Evolutionary conservation across 768 basidiomycete genomes (phyloP), one percentile per base, ranked within the genome.

Genomic region (Mycena rebaudengoi): DNA sequence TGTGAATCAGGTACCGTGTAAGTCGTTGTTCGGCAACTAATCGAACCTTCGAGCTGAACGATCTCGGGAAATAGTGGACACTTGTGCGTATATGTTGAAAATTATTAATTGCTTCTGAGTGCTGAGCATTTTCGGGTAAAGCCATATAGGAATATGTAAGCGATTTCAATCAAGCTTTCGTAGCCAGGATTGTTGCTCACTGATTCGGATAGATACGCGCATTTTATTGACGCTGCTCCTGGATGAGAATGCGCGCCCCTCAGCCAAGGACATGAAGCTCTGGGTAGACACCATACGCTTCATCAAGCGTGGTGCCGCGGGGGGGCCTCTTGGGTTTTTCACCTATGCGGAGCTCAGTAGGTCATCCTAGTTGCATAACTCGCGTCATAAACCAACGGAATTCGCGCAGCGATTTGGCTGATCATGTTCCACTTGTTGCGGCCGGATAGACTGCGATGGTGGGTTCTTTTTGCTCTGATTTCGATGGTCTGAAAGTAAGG

Each of bases 71-170:
- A 11, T 58, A 82, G 78, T 40, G 79, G 81, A 2, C 82, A 83
- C 64, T 79, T 82, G 78, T 82, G 67, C 69, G 79, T 75, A 13
- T 20, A 30, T n/a, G n/a, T n/a, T n/a, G n/a, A n/a, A n/a, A n/a
- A n/a, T n/a, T n/a, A n/a, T n/a, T n/a, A n/a, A n/a, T n/a, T n/a
- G n/a, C n/a, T n/a, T n/a, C n/a, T n/a, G 33, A 35, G 11, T 43
- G 20, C 56, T 65, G 50, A 62, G 35, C 16, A 20, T 26, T 21
- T 37, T 29, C 5, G 25, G 26, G 14, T 56, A 58, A 37, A 83
- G 82, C 75, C 85, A 86, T 67, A 86, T 87, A 32, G 85, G 86
- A 32, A 84, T 86, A 23, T 85, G 82, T 83, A 71, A 46, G 79
- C 3, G 28, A 14, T 30, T 14, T 32, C 37, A 11, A 32, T 12